Percentiles rank a stretch among this genome's conserved stretches.
These are phyloP conservation scores for Jasminum sambac DNA, from an alignment of 257 asterid species.

Conservation along the genomic window DNA sequence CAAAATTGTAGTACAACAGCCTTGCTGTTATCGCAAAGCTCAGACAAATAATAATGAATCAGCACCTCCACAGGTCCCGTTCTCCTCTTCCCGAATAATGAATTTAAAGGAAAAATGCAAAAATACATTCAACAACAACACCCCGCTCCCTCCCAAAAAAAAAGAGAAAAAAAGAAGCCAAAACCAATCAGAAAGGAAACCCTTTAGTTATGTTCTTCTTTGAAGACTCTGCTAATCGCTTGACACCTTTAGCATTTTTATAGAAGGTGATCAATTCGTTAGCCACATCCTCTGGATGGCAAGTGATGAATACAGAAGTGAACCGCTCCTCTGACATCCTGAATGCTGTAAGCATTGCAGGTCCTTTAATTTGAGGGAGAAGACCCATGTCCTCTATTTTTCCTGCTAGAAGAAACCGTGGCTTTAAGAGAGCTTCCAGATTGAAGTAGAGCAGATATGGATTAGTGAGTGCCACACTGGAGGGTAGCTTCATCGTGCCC, in stretches of 20 bases:
- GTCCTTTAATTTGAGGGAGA: slow-evolving; percentile 61
- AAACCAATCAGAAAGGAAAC: slow-evolving; percentile 59
- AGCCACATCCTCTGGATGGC: slow-evolving; percentile 56
- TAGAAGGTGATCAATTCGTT: slow-evolving; percentile 48
- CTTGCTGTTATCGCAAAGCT: slow-evolving; percentile 7
- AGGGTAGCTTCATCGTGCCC: slow-evolving; percentile 66
- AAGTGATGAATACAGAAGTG: slow-evolving; percentile 45
- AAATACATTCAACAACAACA: slow-evolving; percentile 1
- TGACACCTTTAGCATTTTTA: slow-evolving; percentile 49
- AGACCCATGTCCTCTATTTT: slow-evolving; percentile 75
- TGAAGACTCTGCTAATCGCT: slow-evolving; percentile 70
- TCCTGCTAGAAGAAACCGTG: slow-evolving; percentile 57
- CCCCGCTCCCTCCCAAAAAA: no score
- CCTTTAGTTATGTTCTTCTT: slow-evolving; percentile 51
- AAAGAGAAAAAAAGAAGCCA: slow-evolving; percentile 12
- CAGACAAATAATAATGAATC: background rate
- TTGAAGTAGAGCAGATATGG: slow-evolving; percentile 56
- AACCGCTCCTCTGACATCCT: slow-evolving; percentile 79
- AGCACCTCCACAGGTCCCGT: background rate
- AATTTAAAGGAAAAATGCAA: background rate
- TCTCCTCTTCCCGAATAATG: slow-evolving; percentile 5
- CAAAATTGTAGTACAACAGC: background rate
- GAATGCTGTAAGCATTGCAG: slow-evolving; percentile 54
- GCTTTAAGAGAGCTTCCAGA: slow-evolving; percentile 61
- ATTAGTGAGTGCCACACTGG: slow-evolving; percentile 37